Base-by-base conservation (phyloP, 73 alveolate genomes). In the Effrenium voratum region DNA sequence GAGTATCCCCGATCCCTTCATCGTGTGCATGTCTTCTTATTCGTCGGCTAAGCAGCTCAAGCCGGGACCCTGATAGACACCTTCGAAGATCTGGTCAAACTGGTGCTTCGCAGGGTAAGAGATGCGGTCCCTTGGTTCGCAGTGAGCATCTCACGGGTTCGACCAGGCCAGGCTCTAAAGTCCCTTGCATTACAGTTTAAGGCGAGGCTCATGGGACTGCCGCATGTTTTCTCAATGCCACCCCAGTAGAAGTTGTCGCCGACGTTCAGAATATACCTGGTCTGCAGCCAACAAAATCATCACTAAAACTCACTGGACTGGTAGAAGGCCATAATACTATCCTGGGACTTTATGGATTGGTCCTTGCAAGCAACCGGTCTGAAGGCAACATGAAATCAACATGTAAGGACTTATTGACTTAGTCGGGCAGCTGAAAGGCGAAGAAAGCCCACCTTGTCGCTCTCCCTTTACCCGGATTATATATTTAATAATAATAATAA, bases 61-160 rank as follows among this genome's bases (percentile, higher is more conserved):
- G 12, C 94, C 94, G 10, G 94, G 94, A 32, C 94, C 94, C 41
- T 86, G 97, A 50, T 90, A 90, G 45, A 90, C 45, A 5, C 87
- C 87, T 73, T 90, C 87, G 68, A 66, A 90, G 80, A 90, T 90
- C 97, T 90, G 85, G 45, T 90, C 97, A 32, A 90, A 90, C 88
- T 90, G 97, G 66, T 86, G 94, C 94, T 86, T 86, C 41, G 94
- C 77, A 12, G 94, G 94, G 82, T 86, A 86, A 28, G 94, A 86
- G n/a, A 86, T 30, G 68, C 41, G 73, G 68, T 86, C 43, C 94
- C 94, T 86, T 46, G 30, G 82, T 41, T 10, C 55, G 57, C 2
- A 34, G 15, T 13, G 10, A 3, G 68, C 34, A 26, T 16, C 81
- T 70, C 24, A 2, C 3, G 81, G 47, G 34, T 32, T 4, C 4